These are phyloP conservation scores for Nemophila menziesii DNA, from an alignment of 257 asterid genomes.

Conservation along the genomic window DNA sequence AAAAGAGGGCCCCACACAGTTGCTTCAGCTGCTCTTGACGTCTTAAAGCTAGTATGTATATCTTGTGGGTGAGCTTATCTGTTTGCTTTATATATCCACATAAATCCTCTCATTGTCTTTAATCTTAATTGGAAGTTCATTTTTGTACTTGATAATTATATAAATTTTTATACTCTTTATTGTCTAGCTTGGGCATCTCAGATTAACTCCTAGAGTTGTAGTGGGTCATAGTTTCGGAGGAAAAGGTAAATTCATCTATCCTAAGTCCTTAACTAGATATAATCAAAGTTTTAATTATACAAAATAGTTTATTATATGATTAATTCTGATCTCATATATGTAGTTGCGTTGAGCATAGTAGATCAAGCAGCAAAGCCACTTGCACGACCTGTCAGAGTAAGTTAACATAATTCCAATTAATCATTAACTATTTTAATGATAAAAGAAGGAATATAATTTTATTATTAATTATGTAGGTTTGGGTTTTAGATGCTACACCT, in stretches of 20 bases:
- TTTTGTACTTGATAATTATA: slow-evolving; percentile 1
- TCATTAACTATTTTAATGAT: background rate
- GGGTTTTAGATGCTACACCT: slow-evolving; percentile 95
- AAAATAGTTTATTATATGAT: background rate
- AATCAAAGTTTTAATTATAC: background rate
- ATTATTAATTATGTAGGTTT: slow-evolving; percentile 44
- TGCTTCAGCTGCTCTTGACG: slow-evolving; percentile 91
- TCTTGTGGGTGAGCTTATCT: slow-evolving; percentile 5
- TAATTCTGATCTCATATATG: slow-evolving; percentile 16
- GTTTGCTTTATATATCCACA: background rate
- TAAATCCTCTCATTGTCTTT: background rate
- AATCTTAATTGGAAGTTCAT: background rate
- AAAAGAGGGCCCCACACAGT: slow-evolving; percentile 81
- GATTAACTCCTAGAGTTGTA: slow-evolving; percentile 81
- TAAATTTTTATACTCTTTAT: slow-evolving; percentile 9
- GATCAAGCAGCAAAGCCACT: slow-evolving; percentile 95
- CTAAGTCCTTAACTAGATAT: background rate
- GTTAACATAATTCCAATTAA: slow-evolving; percentile 11
- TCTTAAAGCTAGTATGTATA: slow-evolving; percentile 74
- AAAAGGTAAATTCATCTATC: slow-evolving; percentile 49
- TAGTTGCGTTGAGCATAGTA: slow-evolving; percentile 98
- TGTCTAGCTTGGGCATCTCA: slow-evolving; percentile 71
- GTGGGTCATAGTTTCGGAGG: slow-evolving; percentile 99
- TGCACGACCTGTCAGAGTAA: slow-evolving; percentile 96
- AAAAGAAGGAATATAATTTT: no score